phyloP scores from a whole-genome alignment of 2,329 filamentous ascomycete genomes.

The Ceratocystiopsis sp. region DNA sequence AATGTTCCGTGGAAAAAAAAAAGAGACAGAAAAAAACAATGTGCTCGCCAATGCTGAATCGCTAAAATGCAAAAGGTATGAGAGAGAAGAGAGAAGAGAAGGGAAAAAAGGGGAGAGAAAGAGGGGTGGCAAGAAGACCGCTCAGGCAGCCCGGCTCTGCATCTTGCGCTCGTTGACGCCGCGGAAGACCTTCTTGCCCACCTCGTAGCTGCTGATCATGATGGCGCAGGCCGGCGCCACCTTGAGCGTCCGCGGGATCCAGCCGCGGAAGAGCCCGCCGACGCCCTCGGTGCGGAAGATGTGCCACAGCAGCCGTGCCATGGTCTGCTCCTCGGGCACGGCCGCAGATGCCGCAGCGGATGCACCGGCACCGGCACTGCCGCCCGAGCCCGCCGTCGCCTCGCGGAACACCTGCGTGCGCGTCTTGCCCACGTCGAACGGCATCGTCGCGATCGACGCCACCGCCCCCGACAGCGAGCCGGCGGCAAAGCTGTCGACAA shows the following conservation, averaged over 20 bases:
- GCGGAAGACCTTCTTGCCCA: constrained; percentile 77
- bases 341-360: constrained; percentile 19
- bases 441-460: constrained; percentile 77
- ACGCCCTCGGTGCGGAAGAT: constrained; percentile 78
- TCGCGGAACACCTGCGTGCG: constrained; percentile 72
- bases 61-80: too few species aligned
- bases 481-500: constrained; percentile 76
- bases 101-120: not conserved
- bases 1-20: not conserved
- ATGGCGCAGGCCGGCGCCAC: constrained; percentile 94
- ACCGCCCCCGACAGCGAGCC: constrained; percentile 71
- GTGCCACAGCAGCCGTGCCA: constrained; percentile 72
- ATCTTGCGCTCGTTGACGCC: constrained; percentile 45
- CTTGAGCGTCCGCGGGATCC: constrained; percentile 81
- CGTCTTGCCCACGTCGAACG: constrained; percentile 96
- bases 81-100: too few species aligned
- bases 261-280: constrained; percentile 72
- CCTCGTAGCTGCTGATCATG: constrained; percentile 97
- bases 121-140: too few species aligned
- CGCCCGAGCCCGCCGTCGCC: constrained; percentile 12
- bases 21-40: not conserved
- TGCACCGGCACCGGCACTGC: not conserved
- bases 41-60: not conserved
- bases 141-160: constrained; percentile 6
- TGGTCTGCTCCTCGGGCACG: constrained; percentile 57